Evolutionary conservation across 805 yeast species (phyloP).

Genomic region (Ogataea methanolica): DNA sequence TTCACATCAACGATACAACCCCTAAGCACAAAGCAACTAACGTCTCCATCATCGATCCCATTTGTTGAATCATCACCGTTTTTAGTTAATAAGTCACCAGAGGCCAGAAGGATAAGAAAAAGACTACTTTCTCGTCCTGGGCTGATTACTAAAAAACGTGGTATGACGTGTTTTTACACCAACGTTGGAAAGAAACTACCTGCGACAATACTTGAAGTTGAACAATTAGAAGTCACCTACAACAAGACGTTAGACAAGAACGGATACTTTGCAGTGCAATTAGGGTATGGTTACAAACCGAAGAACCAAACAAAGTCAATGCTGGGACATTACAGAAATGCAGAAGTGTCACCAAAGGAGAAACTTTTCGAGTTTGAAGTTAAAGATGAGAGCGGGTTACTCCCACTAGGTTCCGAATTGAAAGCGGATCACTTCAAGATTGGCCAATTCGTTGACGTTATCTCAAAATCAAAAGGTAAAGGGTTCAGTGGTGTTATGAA

Average conservation of each 20-base stretch:
- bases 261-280: conserved; percentile 81
- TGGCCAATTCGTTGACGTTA: conserved; percentile 82
- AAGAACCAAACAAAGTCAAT: conserved; percentile 59
- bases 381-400: conserved; percentile 55
- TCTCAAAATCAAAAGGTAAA: conserved; percentile 83
- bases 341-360: conserved; percentile 80
- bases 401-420: conserved; percentile 74
- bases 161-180: conserved; percentile 84
- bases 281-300: conserved; percentile 75
- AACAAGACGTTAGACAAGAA: conserved; percentile 65
- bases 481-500: conserved; percentile 99
- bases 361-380: conserved; percentile 77
- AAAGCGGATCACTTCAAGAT: conserved; percentile 77
- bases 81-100: conserved; percentile 60
- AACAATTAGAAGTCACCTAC: conserved; percentile 80
- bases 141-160: conserved; percentile 74
- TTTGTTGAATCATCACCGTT: conserved; percentile 43
- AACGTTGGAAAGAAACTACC: conserved; percentile 65
- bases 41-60: conserved; percentile 50
- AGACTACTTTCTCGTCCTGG: conserved; percentile 79
- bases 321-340: conserved; percentile 75
- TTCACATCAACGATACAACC: conserved; percentile 35
- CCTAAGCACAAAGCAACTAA: conserved; percentile 16
- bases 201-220: conserved; percentile 84
- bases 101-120: conserved; percentile 65